A percentile compares a stretch with the other conserved stretches of the same genome.
Evolutionary conservation across 1,284 basidiomycete species (phyloP).

Genomic region (Mrakiaceae sp.): DNA sequence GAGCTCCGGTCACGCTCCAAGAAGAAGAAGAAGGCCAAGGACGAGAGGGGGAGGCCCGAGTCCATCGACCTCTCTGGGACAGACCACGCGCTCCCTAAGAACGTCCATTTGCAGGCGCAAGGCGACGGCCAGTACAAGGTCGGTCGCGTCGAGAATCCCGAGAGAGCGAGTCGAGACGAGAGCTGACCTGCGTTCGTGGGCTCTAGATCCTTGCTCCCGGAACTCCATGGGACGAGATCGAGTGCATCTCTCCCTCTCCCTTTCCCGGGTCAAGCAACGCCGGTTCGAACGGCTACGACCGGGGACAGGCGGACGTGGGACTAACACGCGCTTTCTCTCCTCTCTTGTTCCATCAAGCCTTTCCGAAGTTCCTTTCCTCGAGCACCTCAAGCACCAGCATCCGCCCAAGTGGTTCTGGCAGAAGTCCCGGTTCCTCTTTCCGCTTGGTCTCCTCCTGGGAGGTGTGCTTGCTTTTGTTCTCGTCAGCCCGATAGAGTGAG

Average conservation of each 20-base stretch:
- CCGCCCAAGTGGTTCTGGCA: background rate
- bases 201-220: background rate
- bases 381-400: background rate
- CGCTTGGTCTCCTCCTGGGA: constrained; percentile 12
- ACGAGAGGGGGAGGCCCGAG: no score
- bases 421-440: constrained; percentile 1
- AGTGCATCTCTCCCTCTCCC: background rate
- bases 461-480: constrained; percentile 11
- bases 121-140: constrained; percentile 7
- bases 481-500: constrained; percentile 7
- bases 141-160: background rate
- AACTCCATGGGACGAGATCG: background rate
- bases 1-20: no score
- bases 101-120: background rate
- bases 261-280: background rate
- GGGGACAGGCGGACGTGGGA: background rate
- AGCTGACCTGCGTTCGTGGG: background rate
- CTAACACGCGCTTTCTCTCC: background rate
- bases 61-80: no score
- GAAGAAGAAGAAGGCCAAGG: no score
- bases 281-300: background rate
- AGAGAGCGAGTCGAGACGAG: background rate
- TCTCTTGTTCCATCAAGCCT: background rate
- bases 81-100: no score
- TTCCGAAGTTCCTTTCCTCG: constrained; percentile 1